Base-by-base conservation (phyloP, 371 early-diverging fungal genomes). In the Rhizomucor miehei region DNA sequence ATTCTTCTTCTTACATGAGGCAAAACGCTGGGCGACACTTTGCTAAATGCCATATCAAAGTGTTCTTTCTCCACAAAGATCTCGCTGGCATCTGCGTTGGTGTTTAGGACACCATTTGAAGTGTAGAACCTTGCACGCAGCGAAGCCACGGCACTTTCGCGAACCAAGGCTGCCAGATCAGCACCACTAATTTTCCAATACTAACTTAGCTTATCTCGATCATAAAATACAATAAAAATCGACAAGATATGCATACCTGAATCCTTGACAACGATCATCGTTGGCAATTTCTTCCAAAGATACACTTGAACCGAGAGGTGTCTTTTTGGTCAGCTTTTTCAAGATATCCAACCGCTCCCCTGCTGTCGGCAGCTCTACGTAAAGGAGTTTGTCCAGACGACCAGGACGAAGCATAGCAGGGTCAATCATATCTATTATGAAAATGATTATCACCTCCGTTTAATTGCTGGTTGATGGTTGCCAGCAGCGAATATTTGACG, bases 391-490 rank as follows among this genome's bases (percentile, higher is more conserved):
- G 70, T 99, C 99, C 52, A 99, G 73, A 57, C 99, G 89, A n/a
- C 99, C 99, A 14, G 99, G 99, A 40, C 99, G 87, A 35, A 99
- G 77, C 81, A 99, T 86, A 19, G 99, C 99, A 6, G 94, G 90
- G 64, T 99, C 99, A 54, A 99, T 95, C 74, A 97, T 92, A 64
- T 99, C 94, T 67, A 52, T 5, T 13, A 29, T 13, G 6, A 55
- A 50, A 17, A 1, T 34, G 34, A 1, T 59, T 19, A 60, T 47
- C 16, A 47, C 35, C 19, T n/a, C 11, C 19, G 11, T 23, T 23
- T 11, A 17, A 1, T 37, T 52, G 2, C 6, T n/a, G n/a, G n/a
- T n/a, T n/a, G n/a, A n/a, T n/a, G n/a, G n/a, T 44, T 17, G 19
- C 12, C 44, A 14, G 12, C 44, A 44, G 12, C 44, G 8, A 8